Conservation (phyloP, 2,329 filamentous ascomycete genomes). For the Monilinia fructigena region DNA sequence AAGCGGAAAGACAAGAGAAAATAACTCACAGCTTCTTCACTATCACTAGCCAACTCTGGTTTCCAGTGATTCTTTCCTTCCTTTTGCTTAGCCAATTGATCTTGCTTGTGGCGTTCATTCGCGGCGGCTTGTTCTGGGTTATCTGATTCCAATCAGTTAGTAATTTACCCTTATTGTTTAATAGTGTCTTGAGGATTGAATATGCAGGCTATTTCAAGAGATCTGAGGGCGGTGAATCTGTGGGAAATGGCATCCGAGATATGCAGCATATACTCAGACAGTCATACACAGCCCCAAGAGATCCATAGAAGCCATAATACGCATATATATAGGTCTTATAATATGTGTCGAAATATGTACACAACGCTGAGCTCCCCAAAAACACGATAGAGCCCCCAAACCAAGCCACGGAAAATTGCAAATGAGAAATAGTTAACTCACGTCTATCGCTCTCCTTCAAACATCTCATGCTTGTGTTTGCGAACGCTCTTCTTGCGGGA, state of each 20-base stretch:
- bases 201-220: no score
- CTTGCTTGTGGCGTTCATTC: slow-evolving; percentile 59
- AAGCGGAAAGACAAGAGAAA: background rate
- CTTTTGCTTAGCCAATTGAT: slow-evolving; percentile 65
- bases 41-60: slow-evolving; percentile 72
- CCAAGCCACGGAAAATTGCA: background rate
- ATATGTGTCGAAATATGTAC: no score
- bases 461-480: slow-evolving; percentile 25
- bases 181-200: background rate
- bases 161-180: background rate
- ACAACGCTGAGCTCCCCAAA: no score
- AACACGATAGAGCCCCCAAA: background rate
- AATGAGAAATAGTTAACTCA: slow-evolving; percentile 28
- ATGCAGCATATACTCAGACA: background rate
- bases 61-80: slow-evolving; percentile 73
- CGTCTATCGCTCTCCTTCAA: slow-evolving; percentile 39
- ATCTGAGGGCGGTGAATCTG: background rate
- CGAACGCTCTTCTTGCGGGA: slow-evolving; percentile 27
- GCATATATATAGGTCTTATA: no score
- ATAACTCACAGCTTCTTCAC: slow-evolving; percentile 67
- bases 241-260: background rate
- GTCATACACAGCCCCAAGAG: background rate
- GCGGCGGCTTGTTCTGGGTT: slow-evolving; percentile 40
- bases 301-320: no score
- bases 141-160: slow-evolving; percentile 24